Evolutionary conservation across 108 stramenopile genomes (phyloP).

Genomic region (Nitzschia sp.): DNA sequence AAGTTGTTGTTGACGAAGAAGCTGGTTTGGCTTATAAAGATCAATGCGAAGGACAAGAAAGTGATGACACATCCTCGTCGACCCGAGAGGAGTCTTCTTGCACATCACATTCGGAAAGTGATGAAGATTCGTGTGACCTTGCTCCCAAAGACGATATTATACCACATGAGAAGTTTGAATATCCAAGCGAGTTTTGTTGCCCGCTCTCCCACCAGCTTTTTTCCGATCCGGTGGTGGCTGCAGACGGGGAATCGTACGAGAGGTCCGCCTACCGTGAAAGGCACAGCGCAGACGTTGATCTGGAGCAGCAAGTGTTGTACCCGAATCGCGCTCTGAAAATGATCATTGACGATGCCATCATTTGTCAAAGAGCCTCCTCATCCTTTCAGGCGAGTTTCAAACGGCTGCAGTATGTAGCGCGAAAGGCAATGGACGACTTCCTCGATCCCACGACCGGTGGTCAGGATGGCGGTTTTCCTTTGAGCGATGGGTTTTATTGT

Average conservation of each 20-base stretch:
- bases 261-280: constrained; percentile 1
- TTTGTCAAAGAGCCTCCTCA: background rate
- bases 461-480: background rate
- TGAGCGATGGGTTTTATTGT: constrained; percentile 15
- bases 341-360: constrained; percentile 6
- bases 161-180: too few species aligned
- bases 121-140: too few species aligned
- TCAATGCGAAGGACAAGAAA: too few species aligned
- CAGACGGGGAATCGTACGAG: constrained; percentile 54
- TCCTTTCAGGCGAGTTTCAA: background rate
- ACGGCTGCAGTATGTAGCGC: background rate
- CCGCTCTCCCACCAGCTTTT: constrained; percentile 47
- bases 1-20: too few species aligned
- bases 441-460: background rate
- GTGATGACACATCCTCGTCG: too few species aligned
- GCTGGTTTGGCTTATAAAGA: too few species aligned
- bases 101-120: too few species aligned
- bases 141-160: too few species aligned
- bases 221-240: constrained; percentile 44
- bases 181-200: constrained; percentile 9
- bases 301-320: background rate
- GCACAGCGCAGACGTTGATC: background rate
- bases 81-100: too few species aligned
- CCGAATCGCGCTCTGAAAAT: constrained; percentile 8
- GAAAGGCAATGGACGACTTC: background rate